Evolutionary conservation across 2,329 filamentous ascomycete species (phyloP).

Genomic region (Madurella fahalii): DNA sequence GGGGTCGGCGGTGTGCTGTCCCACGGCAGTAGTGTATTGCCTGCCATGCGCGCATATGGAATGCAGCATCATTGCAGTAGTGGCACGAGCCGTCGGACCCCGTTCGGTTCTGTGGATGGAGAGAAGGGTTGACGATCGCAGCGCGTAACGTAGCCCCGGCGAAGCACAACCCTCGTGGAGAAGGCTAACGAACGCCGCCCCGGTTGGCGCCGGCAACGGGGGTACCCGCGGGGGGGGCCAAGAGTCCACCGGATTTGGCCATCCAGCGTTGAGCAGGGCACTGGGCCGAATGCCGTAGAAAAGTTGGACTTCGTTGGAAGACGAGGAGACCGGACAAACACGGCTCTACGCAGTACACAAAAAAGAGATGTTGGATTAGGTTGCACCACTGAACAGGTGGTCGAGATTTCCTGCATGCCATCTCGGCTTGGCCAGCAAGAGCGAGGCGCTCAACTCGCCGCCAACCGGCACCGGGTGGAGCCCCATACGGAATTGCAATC

Average conservation of each 20-base stretch:
- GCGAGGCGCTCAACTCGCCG: background rate
- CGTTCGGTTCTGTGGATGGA: background rate
- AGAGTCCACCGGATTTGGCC: no score
- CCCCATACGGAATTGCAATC: background rate
- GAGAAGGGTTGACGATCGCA: background rate
- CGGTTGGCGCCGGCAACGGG: background rate
- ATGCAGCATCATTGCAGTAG: conserved; percentile 14
- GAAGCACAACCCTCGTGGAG: no score
- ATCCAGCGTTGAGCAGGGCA: background rate
- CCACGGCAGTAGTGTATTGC: background rate
- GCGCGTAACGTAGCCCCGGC: no score
- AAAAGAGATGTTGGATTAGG: background rate
- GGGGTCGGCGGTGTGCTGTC: conserved; percentile 17
- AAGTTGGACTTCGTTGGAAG: no score
- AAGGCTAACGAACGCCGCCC: background rate
- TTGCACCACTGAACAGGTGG: background rate
- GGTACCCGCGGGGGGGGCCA: no score
- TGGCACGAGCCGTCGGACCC: conserved; percentile 4
- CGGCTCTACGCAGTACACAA: background rate
- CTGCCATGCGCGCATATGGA: conserved; percentile 7
- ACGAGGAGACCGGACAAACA: background rate
- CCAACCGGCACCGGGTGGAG: background rate
- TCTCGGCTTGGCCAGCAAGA: background rate
- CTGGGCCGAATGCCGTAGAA: no score
- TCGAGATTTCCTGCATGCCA: background rate